Evolutionary conservation across 2,329 filamentous ascomycete species (phyloP), one percentile per base, ranked within the genome.

Genomic region (Xylariales sp.): DNA sequence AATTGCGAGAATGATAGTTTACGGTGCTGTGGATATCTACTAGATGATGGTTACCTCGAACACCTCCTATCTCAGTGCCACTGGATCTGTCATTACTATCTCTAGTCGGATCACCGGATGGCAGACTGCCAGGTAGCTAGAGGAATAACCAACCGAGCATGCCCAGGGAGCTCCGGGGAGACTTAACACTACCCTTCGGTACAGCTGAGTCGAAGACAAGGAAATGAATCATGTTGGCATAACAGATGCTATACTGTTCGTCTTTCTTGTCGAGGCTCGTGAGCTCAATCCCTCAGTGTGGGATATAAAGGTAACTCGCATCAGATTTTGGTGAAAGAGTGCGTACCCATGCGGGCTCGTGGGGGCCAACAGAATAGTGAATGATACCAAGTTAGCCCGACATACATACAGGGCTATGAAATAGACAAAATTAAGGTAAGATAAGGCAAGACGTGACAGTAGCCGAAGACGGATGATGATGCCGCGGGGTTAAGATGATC

Each of bases 381-480:
- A 5, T 10, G 5, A 36, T 62, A 43, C 28, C 6, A 9, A 28
- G 36, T 8, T 43, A 55, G 18, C 18, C 43, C 6, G 28, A 43
- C 6, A 8, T 34, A 43, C 12, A 46, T n/a, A 41, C 32, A 14
- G 12, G 18, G 28, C 4, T 18, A 43, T 8, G 50, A 52, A 9
- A 18, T n/a, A 23, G 43, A 49, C 16, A 1, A 28, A 3, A 62
- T 41, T 9, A 3, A 50, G 2, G 9, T n/a, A 12, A 6, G 28
- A 34, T 36, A 10, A 5, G 36, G 23, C 30, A 12, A 10, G 53
- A n/a, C 43, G 34, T 14, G 23, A 45, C 32, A 45, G 5, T 16
- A n/a, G 46, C 52, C 53, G n/a, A 64, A 4, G 53, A 52, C n/a
- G 36, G 46, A 41, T 58, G 43, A 36, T 36, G 34, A 32, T 28